These are phyloP conservation scores for Fraxinus quadrangulata DNA, from an alignment of 257 asterid genomes.

Conservation along the genomic window DNA sequence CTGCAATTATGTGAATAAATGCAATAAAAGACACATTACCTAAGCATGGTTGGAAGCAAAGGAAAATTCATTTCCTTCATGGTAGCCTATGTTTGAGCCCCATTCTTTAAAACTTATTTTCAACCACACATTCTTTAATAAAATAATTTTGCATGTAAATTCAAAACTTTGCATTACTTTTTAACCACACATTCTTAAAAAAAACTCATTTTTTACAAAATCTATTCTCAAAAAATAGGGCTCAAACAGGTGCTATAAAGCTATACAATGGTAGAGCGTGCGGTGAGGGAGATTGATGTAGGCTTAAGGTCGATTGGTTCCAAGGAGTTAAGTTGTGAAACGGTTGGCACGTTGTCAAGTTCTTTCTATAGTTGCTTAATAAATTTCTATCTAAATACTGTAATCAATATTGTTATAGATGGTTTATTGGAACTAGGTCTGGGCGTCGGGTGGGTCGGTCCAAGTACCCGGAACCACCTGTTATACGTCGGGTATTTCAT, in stretches of 20 bases:
- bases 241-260: not conserved
- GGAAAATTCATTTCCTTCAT: not conserved
- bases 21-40: not conserved
- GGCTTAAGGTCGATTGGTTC: not conserved
- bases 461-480: too few species aligned
- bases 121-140: too few species aligned
- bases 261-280: not conserved
- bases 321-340: not conserved
- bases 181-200: too few species aligned
- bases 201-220: too few species aligned
- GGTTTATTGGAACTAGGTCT: conserved; percentile 16
- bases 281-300: not conserved
- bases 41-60: not conserved
- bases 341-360: conserved; percentile 17
- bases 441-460: too few species aligned
- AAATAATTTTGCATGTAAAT: too few species aligned
- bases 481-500: too few species aligned
- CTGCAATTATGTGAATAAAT: not conserved
- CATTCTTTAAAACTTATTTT: too few species aligned
- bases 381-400: not conserved
- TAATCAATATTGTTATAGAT: conserved; percentile 9
- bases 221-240: too few species aligned
- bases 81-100: not conserved
- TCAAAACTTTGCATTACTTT: too few species aligned
- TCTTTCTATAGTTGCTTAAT: conserved; percentile 22